Base-by-base conservation (phyloP, 176 grass and related monocot species). In the Urochloa ruziziensis region DNA sequence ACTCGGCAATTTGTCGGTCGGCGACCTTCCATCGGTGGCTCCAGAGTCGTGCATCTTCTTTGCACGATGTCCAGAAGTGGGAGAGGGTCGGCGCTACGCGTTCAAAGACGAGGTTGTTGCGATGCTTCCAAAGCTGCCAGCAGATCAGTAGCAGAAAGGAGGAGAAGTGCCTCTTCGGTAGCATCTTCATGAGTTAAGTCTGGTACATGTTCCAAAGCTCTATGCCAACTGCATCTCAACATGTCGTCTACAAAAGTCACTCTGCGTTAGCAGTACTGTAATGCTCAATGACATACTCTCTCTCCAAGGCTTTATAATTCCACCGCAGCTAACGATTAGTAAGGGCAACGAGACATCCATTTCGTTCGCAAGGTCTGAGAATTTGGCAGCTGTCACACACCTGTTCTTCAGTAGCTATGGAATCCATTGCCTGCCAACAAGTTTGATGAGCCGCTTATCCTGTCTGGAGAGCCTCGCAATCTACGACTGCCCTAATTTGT, bases 341-440 rank as follows among this genome's bases (percentile, higher is more conserved):
- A 3, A 1, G 0, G 75, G 33, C 60, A 54, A 11, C 5, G 71
- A 84, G 0, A 0, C 44, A 66, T 28, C 18, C 0, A 24, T 84
- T 53, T 66, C 23, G 30, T 67, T 84, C 24, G 61, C 76, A 67
- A 46, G 27, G 40, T 56, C 24, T 32, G 7, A 7, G 42, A n/a
- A 66, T 0, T 67, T 54, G 10, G 7, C 71, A 17, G 42, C 60
- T 4, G 2, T 67, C 3, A 11, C 40, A 11, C 0, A 7, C 0
- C 47, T 84, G 11, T 0, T 0, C 1, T 76, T 76, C 8, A 1
- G 0, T 0, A 0, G 0, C 0, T 68, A 28, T 0, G 37, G 17
- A 18, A 78, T 78, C 18, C 34, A 32, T 0, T 78, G 52, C 27
- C 37, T 78, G 0, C 73, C 73, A 28, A 1, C 4, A 58, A 84